phyloP scores from a whole-genome alignment of 495 filamentous ascomycete genomes.

The Aspergillus homomorphus region DNA sequence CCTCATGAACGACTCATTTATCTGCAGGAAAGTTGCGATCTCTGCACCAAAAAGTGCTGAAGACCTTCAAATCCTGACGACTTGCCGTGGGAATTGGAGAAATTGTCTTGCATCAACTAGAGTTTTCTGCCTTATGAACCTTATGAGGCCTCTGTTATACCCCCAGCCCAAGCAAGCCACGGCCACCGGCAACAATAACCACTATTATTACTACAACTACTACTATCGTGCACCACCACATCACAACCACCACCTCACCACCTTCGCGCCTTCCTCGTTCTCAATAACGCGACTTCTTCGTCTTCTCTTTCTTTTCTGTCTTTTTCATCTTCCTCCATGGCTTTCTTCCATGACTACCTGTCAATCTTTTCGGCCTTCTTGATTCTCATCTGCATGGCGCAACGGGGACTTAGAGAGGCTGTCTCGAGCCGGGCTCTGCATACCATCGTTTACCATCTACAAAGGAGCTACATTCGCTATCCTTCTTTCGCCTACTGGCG shows the following conservation, averaged over 20 bases:
- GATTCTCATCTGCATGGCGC: constrained; percentile 9
- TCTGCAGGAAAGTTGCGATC: constrained; percentile 60
- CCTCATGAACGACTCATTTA: constrained; percentile 78
- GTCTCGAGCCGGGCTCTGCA: too few species aligned
- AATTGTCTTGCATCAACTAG: too few species aligned
- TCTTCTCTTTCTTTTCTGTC: constrained; percentile 5
- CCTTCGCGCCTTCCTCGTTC: background rate
- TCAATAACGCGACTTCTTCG: background rate
- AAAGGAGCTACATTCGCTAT: too few species aligned
- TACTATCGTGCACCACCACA: background rate
- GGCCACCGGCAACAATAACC: background rate
- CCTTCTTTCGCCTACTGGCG: too few species aligned
- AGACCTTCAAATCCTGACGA: too few species aligned
- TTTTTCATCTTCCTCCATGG: constrained; percentile 16
- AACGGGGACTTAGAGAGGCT: background rate
- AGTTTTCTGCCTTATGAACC: too few species aligned
- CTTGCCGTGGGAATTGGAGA: too few species aligned
- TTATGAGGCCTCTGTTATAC: too few species aligned
- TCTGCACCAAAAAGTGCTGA: constrained; percentile 38
- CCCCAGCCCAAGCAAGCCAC: too few species aligned
- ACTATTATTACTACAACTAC: background rate
- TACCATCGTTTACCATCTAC: too few species aligned
- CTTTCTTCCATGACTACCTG: constrained; percentile 16
- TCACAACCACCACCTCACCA: background rate
- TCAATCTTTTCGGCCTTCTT: constrained; percentile 20